phyloP scores from a whole-genome alignment of 2,329 filamentous ascomycete genomes.

The Ceratocystis albifundus region DNA sequence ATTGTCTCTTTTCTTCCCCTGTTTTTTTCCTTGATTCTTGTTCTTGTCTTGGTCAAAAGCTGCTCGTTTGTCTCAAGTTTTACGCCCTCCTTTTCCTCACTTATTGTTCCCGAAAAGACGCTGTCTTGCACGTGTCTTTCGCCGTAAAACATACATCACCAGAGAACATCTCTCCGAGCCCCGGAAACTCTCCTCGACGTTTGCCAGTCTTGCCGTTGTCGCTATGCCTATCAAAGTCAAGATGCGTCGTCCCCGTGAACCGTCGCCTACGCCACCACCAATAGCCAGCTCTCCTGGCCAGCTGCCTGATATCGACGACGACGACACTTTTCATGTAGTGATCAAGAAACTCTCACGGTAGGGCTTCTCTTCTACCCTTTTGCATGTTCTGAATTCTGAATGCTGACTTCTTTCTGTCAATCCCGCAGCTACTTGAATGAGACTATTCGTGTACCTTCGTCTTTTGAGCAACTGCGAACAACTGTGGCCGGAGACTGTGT shows the following conservation, averaged over 20 bases:
- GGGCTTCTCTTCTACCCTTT: slow-evolving; percentile 24
- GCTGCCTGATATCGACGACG: slow-evolving; percentile 28
- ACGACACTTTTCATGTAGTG: slow-evolving; percentile 35
- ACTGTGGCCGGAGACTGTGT: slow-evolving; percentile 50
- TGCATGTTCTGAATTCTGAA: too few species aligned
- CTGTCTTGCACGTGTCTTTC: not conserved
- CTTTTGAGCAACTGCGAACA: slow-evolving; percentile 62
- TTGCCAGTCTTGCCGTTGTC: not conserved
- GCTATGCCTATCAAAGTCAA: slow-evolving; percentile 23
- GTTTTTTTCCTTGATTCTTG: not conserved
- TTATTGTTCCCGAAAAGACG: not conserved
- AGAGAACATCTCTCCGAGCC: not conserved
- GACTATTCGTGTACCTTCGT: slow-evolving; percentile 52
- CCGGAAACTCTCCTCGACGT: not conserved
- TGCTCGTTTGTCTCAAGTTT: not conserved
- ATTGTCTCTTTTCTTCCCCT: not conserved
- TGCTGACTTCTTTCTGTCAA: not conserved
- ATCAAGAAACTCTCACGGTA: slow-evolving; percentile 57
- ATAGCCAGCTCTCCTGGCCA: slow-evolving; percentile 26
- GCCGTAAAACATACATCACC: not conserved
- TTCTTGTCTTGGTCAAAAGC: not conserved
- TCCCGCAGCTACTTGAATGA: slow-evolving; percentile 48
- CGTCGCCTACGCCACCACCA: slow-evolving; percentile 15
- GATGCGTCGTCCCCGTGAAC: slow-evolving; percentile 18
- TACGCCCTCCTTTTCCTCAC: not conserved